A percentile compares a stretch with the other conserved stretches of the same genome.
Evolutionary conservation across 1,284 basidiomycete genomes (phyloP).

Genomic region (Trichosporon sp.): DNA sequence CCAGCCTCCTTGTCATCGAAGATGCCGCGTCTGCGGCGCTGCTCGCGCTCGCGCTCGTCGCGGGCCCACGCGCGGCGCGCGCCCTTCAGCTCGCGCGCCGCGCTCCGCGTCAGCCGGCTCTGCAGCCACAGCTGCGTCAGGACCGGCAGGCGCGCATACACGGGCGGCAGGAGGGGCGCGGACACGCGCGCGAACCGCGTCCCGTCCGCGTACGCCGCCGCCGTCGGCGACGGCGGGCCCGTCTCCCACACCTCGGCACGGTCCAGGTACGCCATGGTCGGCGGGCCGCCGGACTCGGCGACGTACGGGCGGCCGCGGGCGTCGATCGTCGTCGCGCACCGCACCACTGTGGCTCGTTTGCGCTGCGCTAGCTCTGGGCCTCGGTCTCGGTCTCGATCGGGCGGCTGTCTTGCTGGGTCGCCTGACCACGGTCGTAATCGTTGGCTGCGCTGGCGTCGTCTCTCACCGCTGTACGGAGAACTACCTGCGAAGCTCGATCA

Average conservation of each 20-base stretch:
- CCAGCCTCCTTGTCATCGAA: not conserved
- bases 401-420: too few relatives aligned
- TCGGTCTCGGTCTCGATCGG: not conserved
- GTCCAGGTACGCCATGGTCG: conserved; percentile 4
- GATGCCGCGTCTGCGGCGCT: not conserved
- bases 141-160: not conserved
- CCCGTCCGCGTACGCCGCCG: not conserved
- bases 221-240: not conserved
- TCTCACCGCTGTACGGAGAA: too few relatives aligned
- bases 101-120: not conserved
- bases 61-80: not conserved
- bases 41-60: not conserved
- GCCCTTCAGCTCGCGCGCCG: not conserved
- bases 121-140: conserved; percentile 8
- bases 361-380: not conserved
- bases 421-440: too few relatives aligned
- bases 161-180: not conserved
- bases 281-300: not conserved
- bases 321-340: not conserved
- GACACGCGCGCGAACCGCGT: not conserved
- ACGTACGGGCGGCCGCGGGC: not conserved
- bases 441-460: too few relatives aligned
- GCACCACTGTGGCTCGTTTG: not conserved
- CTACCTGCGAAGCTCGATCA: too few relatives aligned
- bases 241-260: not conserved